phyloP scores from a whole-genome alignment of 2,329 filamentous ascomycete genomes.

The Colletotrichum scovillei region DNA sequence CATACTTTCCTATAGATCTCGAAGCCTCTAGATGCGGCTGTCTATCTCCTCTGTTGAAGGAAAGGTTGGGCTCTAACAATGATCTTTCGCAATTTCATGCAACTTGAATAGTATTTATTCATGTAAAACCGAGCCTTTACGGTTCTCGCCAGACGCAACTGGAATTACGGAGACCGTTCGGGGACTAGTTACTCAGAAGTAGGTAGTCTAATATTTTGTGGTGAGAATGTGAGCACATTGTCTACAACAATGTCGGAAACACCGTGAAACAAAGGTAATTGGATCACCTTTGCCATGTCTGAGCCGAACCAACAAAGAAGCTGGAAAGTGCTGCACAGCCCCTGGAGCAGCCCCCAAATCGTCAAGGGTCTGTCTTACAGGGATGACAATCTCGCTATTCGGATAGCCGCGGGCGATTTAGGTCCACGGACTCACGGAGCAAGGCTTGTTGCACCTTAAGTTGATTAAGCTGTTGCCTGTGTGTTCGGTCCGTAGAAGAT shows the following conservation, averaged over 20 bases:
- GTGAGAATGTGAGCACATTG: not conserved
- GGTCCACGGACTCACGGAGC: not conserved
- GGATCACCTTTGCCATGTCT: not conserved
- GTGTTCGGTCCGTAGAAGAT: not conserved
- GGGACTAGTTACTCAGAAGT: not conserved
- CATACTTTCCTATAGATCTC: too few relatives aligned
- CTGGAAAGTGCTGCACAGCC: not conserved
- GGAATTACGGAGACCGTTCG: not conserved
- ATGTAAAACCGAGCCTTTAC: too few relatives aligned
- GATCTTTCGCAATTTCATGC: too few relatives aligned
- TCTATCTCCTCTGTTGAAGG: too few relatives aligned
- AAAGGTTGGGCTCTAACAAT: too few relatives aligned
- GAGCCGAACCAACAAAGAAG: not conserved
- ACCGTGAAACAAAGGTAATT: not conserved
- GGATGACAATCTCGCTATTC: not conserved
- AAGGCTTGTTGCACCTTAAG: not conserved
- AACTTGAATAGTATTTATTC: too few relatives aligned
- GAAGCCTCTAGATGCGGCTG: too few relatives aligned
- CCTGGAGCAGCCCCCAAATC: not conserved
- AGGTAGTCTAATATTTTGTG: not conserved
- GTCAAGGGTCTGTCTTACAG: not conserved
- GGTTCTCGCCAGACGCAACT: too few relatives aligned
- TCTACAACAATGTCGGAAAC: not conserved
- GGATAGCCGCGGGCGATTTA: not conserved
- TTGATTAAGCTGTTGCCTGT: conserved; percentile 8